phyloP scores from a whole-genome alignment of 1,284 basidiomycete genomes.

The Irpex sp. region DNA sequence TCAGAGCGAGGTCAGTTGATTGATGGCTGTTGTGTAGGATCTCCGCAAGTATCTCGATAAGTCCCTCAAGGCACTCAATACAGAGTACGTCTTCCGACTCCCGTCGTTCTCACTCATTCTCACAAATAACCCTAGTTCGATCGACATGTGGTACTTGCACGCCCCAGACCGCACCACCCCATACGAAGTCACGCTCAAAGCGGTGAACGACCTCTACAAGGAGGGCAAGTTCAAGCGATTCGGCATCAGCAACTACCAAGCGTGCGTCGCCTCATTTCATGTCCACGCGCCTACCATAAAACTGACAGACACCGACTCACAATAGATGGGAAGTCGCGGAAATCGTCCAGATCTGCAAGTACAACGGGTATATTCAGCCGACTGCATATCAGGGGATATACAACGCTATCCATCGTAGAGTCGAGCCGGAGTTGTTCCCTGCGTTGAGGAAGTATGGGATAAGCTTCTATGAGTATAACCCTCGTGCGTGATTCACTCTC shows the following conservation, averaged over 20 bases:
- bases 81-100: slow-evolving; percentile 33
- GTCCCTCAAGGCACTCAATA: slow-evolving; percentile 43
- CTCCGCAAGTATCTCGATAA: slow-evolving; percentile 41
- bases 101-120: background rate
- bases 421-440: slow-evolving; percentile 3
- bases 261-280: slow-evolving; percentile 10
- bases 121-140: background rate
- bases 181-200: slow-evolving; percentile 2
- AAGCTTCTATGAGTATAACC: slow-evolving; percentile 47
- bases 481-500: slow-evolving; percentile 25
- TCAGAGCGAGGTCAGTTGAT: no score
- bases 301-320: background rate
- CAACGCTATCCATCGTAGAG: slow-evolving; percentile 1
- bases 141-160: slow-evolving; percentile 2
- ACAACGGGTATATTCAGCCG: background rate
- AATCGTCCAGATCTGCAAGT: slow-evolving; percentile 1
- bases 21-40: slow-evolving; percentile 18
- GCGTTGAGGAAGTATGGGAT: slow-evolving; percentile 2
- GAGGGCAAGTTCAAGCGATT: slow-evolving; percentile 1
- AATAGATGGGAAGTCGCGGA: slow-evolving; percentile 26
- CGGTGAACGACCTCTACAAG: slow-evolving; percentile 4
- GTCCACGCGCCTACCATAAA: background rate
- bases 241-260: slow-evolving; percentile 4
- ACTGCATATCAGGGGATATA: slow-evolving; percentile 1
- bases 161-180: background rate